Evolutionary conservation across 306 rosid genomes (phyloP).

Genomic region (Gillenia trifoliata): DNA sequence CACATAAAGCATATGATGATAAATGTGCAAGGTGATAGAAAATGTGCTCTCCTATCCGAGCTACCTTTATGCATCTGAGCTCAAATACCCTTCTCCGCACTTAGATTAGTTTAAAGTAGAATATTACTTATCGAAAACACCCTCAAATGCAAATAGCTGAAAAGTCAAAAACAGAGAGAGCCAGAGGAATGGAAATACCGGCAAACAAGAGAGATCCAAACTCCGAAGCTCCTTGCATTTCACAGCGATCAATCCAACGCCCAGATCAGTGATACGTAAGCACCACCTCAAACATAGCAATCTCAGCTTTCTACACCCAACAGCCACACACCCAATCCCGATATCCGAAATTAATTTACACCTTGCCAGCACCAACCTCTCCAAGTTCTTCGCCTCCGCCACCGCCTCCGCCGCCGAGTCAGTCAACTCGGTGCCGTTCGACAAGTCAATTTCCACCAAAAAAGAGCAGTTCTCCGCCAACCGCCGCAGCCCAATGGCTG

Average conservation of each 20-base stretch:
- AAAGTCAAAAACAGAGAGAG: neutral
- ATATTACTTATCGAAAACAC: too few relatives aligned
- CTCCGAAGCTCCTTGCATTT: slow-evolving; percentile 65
- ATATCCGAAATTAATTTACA: slow-evolving; percentile 70
- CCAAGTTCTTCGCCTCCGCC: slow-evolving; percentile 66
- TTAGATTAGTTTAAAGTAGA: too few relatives aligned
- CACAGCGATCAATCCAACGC: slow-evolving; percentile 73
- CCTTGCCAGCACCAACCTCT: slow-evolving; percentile 64
- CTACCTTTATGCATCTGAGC: neutral
- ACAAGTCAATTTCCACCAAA: slow-evolving; percentile 68
- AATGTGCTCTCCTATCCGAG: neutral
- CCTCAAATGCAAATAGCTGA: neutral
- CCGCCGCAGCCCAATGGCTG: slow-evolving; percentile 38
- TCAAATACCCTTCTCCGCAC: too few relatives aligned
- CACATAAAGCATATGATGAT: too few relatives aligned
- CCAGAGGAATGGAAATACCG: slow-evolving; percentile 31
- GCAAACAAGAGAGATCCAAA: slow-evolving; percentile 82
- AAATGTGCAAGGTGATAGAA: too few relatives aligned
- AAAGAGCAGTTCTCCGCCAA: slow-evolving; percentile 33
- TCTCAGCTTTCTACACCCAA: slow-evolving; percentile 72
- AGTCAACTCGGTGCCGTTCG: slow-evolving; percentile 62
- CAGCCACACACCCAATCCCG: slow-evolving; percentile 85
- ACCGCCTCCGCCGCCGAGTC: slow-evolving; percentile 59
- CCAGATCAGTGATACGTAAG: slow-evolving; percentile 69
- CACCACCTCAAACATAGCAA: slow-evolving; percentile 72